Conservation (phyloP, 306 rosid species). For the Echinosophora koreensis region DNA sequence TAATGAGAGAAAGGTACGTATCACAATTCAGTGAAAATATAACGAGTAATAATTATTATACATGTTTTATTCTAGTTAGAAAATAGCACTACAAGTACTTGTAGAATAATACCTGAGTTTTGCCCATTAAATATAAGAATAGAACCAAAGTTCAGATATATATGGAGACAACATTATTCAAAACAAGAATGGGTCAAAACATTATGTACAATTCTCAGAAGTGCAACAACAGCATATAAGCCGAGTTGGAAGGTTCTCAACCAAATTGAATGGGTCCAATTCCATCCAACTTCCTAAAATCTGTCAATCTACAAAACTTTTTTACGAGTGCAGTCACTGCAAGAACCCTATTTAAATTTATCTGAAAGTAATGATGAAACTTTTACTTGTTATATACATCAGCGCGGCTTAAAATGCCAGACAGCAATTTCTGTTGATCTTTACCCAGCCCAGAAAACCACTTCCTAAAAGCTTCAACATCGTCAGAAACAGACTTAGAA, state of each 20-base stretch:
- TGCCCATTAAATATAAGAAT: too few relatives aligned
- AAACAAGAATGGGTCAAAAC: background rate
- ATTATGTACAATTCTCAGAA: constrained; percentile 30
- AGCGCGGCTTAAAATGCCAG: constrained; percentile 49
- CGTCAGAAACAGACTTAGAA: constrained; percentile 50
- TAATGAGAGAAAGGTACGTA: too few relatives aligned
- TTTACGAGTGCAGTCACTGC: constrained; percentile 3
- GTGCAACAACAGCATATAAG: constrained; percentile 10
- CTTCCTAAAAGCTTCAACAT: constrained; percentile 53
- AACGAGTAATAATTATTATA: too few relatives aligned
- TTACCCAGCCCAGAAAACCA: constrained; percentile 72
- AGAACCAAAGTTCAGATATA: too few relatives aligned
- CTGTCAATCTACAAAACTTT: constrained; percentile 38
- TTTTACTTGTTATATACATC: constrained; percentile 40
- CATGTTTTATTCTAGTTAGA: too few relatives aligned
- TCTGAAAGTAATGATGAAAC: constrained; percentile 40
- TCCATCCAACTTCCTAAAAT: constrained; percentile 29
- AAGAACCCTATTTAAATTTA: constrained; percentile 34
- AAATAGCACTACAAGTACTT: too few relatives aligned
- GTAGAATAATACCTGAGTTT: too few relatives aligned
- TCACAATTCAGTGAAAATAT: too few relatives aligned
- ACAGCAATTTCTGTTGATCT: constrained; percentile 64
- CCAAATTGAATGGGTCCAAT: constrained; percentile 28
- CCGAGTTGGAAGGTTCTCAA: constrained; percentile 21
- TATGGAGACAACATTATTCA: background rate